phyloP scores from a whole-genome alignment of 2,329 filamentous ascomycete genomes.

The Claviceps sp. region DNA sequence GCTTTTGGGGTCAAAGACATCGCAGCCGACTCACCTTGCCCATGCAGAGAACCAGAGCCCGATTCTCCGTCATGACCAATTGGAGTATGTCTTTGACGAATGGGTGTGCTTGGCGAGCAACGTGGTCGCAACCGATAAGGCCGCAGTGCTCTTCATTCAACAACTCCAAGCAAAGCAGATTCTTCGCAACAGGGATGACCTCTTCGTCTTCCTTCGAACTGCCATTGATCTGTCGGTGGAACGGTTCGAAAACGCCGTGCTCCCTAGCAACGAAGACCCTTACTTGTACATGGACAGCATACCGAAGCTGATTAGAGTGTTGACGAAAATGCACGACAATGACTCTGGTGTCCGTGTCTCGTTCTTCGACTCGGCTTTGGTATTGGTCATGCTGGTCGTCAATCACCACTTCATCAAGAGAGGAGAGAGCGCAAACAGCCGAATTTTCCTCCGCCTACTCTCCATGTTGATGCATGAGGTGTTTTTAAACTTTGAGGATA shows the following conservation, averaged over 20 bases:
- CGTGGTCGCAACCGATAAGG: constrained; percentile 59
- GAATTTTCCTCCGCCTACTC: constrained; percentile 83
- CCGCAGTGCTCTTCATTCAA: constrained; percentile 62
- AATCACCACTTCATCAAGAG: constrained; percentile 75
- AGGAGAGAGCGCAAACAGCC: constrained; percentile 71
- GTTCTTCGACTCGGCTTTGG: constrained; percentile 66
- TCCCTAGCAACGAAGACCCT: constrained; percentile 44
- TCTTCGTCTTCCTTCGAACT: constrained; percentile 65
- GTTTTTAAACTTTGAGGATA: constrained; percentile 41
- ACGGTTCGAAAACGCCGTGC: constrained; percentile 59
- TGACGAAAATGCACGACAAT: constrained; percentile 60
- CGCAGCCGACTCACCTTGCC: constrained; percentile 29
- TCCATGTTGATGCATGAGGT: constrained; percentile 71
- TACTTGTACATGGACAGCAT: constrained; percentile 63
- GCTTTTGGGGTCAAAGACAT: constrained; percentile 29
- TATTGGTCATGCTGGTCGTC: constrained; percentile 66
- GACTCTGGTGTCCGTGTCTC: constrained; percentile 49
- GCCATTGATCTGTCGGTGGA: constrained; percentile 70
- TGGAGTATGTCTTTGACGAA: constrained; percentile 92
- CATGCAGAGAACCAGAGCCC: constrained; percentile 32
- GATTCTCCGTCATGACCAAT: constrained; percentile 58
- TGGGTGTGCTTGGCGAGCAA: constrained; percentile 79
- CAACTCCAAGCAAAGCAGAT: constrained; percentile 67
- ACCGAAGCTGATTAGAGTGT: constrained; percentile 62
- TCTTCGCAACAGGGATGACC: constrained; percentile 61